phyloP scores from a whole-genome alignment of 208 protist genomes.

The Acanthamoeba polyphaga region DNA sequence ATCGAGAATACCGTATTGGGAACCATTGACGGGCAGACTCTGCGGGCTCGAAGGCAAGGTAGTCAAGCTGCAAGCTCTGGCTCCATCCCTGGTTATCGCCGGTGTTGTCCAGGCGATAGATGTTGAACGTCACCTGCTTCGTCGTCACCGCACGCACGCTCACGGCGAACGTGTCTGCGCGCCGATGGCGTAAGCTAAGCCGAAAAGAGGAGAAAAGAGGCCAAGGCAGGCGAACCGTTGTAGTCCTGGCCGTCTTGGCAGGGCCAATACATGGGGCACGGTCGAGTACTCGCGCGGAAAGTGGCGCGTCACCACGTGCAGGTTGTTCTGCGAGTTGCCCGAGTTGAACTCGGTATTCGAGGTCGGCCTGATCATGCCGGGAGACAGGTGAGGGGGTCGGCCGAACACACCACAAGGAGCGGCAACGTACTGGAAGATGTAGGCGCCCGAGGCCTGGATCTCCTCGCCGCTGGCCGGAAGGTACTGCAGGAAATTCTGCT shows the following conservation, averaged over 20 bases:
- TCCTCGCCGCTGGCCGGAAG: neutral
- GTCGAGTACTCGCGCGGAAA: neutral
- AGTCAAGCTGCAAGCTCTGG: conserved; percentile 7
- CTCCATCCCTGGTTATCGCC: neutral
- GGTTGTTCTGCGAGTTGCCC: neutral
- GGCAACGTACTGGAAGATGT: conserved; percentile 41
- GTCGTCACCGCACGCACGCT: neutral
- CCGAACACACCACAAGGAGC: neutral
- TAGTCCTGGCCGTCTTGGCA: neutral
- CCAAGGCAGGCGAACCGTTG: too few species aligned
- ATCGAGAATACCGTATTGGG: neutral
- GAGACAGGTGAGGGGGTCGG: neutral
- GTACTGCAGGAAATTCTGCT: conserved; percentile 12
- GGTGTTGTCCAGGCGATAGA: neutral
- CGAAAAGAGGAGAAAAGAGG: neutral
- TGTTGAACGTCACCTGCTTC: conserved; percentile 3
- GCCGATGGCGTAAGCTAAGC: too few species aligned
- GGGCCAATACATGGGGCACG: neutral
- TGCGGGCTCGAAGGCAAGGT: neutral
- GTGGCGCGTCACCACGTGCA: neutral
- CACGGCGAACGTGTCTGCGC: neutral
- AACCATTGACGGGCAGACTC: neutral
- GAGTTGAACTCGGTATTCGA: neutral
- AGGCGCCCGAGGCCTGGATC: conserved; percentile 37
- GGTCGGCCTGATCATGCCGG: neutral